phyloP scores from a whole-genome alignment of 1,284 basidiomycete species.

The Violaceomyces palustris region DNA sequence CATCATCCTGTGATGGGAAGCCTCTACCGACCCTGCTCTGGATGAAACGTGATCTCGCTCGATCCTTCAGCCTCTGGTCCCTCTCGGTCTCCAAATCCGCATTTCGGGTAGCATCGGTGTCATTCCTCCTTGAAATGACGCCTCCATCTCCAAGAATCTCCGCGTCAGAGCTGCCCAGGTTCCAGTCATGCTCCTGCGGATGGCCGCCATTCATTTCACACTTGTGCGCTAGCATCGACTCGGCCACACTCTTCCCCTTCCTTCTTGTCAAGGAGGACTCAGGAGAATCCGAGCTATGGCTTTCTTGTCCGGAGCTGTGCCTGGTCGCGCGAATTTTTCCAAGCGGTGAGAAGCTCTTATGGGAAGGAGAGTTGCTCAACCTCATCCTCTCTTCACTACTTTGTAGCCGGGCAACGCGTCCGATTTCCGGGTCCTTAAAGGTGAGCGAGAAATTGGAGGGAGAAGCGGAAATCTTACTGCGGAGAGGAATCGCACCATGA shows the following conservation, averaged over 20 bases:
- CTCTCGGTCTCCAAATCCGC: not conserved
- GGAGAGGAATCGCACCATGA: not conserved
- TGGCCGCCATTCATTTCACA: no score
- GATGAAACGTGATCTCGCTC: constrained; percentile 2
- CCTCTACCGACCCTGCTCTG: constrained; percentile 10
- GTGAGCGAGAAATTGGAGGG: no score
- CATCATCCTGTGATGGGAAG: not conserved
- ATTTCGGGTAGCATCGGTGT: not conserved
- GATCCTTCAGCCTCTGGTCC: not conserved
- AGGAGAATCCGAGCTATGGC: no score
- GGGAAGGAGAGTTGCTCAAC: no score
- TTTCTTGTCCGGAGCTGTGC: no score
- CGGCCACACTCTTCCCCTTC: no score
- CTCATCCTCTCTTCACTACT: no score
- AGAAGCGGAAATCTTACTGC: not conserved
- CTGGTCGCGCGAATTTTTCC: no score
- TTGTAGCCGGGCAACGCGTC: no score
- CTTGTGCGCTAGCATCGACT: not conserved
- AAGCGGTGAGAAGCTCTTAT: no score
- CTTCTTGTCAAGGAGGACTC: no score
- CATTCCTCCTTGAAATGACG: not conserved
- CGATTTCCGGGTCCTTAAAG: no score
- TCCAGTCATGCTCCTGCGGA: not conserved
- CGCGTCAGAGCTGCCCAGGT: not conserved
- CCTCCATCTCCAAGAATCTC: not conserved